Percentiles rank a stretch among this genome's conserved stretches.
Conservation (phyloP, 2,329 filamentous ascomycete genomes). For the Leptographium radiaticola region DNA sequence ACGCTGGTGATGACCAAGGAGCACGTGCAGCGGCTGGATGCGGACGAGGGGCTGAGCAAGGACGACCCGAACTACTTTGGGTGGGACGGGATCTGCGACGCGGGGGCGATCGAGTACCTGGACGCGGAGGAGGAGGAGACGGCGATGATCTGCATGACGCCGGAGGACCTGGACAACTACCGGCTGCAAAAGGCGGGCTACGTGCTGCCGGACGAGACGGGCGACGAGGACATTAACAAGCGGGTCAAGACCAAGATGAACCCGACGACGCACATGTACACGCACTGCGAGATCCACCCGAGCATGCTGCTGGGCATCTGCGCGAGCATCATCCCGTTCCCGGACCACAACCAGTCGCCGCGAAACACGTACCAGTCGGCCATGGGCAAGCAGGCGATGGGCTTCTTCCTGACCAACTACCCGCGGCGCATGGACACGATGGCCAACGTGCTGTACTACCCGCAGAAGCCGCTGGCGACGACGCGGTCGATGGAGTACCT, state of each 20-base stretch:
- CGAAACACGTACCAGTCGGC: conserved; percentile 98
- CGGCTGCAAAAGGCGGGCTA: conserved; percentile 44
- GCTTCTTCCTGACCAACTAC: conserved; percentile 96
- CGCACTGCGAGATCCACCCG: conserved; percentile 97
- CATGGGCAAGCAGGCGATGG: conserved; percentile 99
- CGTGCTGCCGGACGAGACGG: conserved; percentile 30
- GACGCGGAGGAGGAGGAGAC: conserved; percentile 98
- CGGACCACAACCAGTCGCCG: conserved; percentile 96
- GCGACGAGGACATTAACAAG: conserved; percentile 66
- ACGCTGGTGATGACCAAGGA: conserved; percentile 73
- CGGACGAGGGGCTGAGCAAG: conserved; percentile 46
- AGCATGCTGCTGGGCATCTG: conserved; percentile 99
- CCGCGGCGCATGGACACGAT: conserved; percentile 97
- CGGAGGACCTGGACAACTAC: conserved; percentile 78
- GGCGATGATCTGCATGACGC: conserved; percentile 98
- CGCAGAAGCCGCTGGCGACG: conserved; percentile 91
- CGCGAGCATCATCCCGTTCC: conserved; percentile 98
- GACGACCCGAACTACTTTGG: conserved; percentile 56
- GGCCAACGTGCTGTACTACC: conserved; percentile 98
- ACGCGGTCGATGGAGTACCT: conserved; percentile 98
- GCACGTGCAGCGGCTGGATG: conserved; percentile 60
- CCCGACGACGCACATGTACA: conserved; percentile 80
- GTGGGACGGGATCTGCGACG: conserved; percentile 75
- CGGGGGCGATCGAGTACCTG: conserved; percentile 86
- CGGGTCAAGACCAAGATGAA: conserved; percentile 83